These are phyloP conservation scores for Peronospora farinosa DNA, from an alignment of 352 stramenopile species.

Conservation along the genomic window DNA sequence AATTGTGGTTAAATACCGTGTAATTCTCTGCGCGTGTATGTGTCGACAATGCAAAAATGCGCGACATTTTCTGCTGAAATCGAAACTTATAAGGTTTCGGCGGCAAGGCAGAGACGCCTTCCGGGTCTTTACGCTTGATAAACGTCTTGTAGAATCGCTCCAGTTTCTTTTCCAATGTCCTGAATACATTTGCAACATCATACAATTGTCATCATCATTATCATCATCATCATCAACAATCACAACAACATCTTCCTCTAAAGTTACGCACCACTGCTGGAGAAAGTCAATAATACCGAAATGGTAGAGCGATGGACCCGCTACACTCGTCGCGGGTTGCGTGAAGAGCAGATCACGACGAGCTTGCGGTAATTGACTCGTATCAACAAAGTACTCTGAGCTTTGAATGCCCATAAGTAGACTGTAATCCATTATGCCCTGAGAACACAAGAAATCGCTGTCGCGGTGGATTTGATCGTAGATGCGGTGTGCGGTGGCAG, in stretches of 20 bases:
- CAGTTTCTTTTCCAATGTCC: constrained; percentile 87
- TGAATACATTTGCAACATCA: constrained; percentile 11
- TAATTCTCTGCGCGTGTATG: constrained; percentile 57
- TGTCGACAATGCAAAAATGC: constrained; percentile 74
- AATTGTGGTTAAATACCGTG: constrained; percentile 64
- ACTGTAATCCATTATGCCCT: constrained; percentile 91
- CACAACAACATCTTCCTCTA: not conserved
- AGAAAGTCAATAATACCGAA: constrained; percentile 91
- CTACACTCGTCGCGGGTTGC: constrained; percentile 79
- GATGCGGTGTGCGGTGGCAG: constrained; percentile 67
- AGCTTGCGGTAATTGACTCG: constrained; percentile 48
- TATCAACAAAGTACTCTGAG: constrained; percentile 86
- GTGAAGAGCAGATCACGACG: constrained; percentile 68
- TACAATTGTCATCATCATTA: not conserved
- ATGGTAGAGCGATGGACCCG: constrained; percentile 84
- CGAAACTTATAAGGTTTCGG: constrained; percentile 88
- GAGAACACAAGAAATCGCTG: constrained; percentile 82
- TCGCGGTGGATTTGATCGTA: constrained; percentile 87
- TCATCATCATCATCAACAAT: not conserved
- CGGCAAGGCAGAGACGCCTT: constrained; percentile 82
- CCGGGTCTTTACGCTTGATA: constrained; percentile 81
- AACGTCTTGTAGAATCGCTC: constrained; percentile 88
- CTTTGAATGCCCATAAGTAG: constrained; percentile 88
- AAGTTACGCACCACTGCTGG: constrained; percentile 69
- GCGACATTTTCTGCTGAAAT: constrained; percentile 88